Evolutionary conservation across 1,284 basidiomycete species (phyloP), one percentile per base, ranked within the genome.

Genomic region (Sparassis latifolia): DNA sequence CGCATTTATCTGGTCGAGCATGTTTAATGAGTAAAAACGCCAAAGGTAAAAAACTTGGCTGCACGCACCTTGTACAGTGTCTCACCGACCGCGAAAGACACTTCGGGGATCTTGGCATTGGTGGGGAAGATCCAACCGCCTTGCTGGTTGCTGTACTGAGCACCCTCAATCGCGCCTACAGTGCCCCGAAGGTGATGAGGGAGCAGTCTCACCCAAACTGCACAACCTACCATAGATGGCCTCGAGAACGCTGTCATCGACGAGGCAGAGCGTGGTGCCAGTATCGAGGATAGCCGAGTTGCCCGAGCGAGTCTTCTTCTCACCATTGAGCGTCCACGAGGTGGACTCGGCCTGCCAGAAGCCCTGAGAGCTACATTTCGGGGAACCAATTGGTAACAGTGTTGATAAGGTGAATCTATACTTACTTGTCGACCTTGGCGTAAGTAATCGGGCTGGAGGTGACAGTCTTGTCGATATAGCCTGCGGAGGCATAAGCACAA

Each of bases 221-320:
- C 4, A 44, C 6, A 51, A 56, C 54, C 39, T 45, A 56, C 61
- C 53, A 47, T 72, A 72, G 51, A 71, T 61, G 10, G 54, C 53
- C 31, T 62, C 56, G 1, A 68, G 58, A 39, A 65, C 62, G 45
- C 66, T 62, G 50, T 68, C 66, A 20, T 66, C 51, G 20, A 71
- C 61, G 9, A 67, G 61, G 37, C 55, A 49, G 49, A 72, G 66
- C 2, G 69, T 70, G 28, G 70, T 72, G 40, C 70, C 70, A n/a
- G 70, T 72, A 56, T 72, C 70, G 40, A 69, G 63, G 49, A 72
- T 72, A 31, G 70, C 65, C 5, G 65, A 65, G 62, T 70, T 70
- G 4, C 59, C 51, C 5, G 55, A 50, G 37, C 64, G 63, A n/a
- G 57, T 42, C 49, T 55, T 57, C 38, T 53, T 58, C 46, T 62